Conservation (phyloP, 345 rosid genomes). For the Balakata baccata region DNA sequence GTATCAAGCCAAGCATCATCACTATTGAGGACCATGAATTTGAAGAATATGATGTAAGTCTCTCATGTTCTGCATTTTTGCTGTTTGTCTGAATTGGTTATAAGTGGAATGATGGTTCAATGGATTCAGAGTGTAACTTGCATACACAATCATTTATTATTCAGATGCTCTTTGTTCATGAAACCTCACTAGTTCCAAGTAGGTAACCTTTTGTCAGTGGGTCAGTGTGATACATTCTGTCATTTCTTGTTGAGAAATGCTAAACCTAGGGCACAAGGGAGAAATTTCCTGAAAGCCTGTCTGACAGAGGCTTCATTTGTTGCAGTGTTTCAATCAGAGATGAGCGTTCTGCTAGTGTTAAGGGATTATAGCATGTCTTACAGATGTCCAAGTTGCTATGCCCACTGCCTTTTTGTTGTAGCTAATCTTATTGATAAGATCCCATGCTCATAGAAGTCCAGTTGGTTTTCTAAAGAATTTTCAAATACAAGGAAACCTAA, state of each 20-base stretch:
- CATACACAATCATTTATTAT: neutral
- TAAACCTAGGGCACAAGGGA: neutral
- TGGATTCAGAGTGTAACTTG: neutral
- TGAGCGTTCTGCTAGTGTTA: too few species aligned
- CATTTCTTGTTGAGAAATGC: neutral
- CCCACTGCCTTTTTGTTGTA: too few species aligned
- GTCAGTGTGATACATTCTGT: neutral
- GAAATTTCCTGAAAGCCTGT: too few species aligned
- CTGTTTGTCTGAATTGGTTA: neutral
- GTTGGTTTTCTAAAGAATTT: too few species aligned
- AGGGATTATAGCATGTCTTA: too few species aligned
- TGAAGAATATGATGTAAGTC: conserved; percentile 85
- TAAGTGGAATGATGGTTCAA: neutral
- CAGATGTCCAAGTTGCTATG: too few species aligned
- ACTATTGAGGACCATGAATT: conserved; percentile 74
- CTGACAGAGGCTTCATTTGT: too few species aligned
- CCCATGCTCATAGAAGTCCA: too few species aligned
- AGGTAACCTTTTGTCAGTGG: neutral
- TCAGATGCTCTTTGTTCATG: neutral
- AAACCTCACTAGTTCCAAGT: neutral
- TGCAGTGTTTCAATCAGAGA: too few species aligned
- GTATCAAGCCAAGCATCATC: conserved; percentile 48
- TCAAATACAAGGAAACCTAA: too few species aligned
- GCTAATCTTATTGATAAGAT: too few species aligned
- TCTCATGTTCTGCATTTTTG: neutral